These are phyloP conservation scores for Heliamphora pulchella DNA, from an alignment of 179 eudicot species.

Conservation along the genomic window DNA sequence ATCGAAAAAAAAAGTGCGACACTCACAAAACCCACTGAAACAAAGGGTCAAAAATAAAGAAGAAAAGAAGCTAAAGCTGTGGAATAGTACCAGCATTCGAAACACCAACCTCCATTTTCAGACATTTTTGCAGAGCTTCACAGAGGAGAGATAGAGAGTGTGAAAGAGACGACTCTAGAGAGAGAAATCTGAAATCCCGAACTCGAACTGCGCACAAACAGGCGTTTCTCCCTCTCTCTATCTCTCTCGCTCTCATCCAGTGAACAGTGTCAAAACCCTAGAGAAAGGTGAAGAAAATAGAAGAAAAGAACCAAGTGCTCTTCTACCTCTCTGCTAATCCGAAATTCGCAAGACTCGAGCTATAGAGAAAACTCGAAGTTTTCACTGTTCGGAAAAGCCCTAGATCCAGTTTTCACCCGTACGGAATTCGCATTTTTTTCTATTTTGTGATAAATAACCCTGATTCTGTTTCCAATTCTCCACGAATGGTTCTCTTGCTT, in stretches of 20 bases:
- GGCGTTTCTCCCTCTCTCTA: too few species aligned
- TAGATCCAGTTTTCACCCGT: constrained; percentile 10
- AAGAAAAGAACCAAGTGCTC: background rate
- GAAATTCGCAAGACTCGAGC: background rate
- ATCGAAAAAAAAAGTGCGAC: too few species aligned
- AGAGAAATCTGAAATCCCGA: background rate
- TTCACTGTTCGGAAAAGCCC: background rate
- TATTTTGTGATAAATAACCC: background rate
- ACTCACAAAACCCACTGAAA: too few species aligned
- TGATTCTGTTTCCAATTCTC: constrained; percentile 14
- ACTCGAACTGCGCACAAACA: background rate
- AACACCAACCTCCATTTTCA: background rate
- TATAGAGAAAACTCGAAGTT: too few species aligned
- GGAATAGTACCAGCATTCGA: background rate
- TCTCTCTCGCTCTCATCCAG: background rate
- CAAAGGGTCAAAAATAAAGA: background rate
- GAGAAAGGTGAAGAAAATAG: background rate
- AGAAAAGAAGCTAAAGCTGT: constrained; percentile 9
- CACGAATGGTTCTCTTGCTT: too few species aligned
- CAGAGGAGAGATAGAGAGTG: background rate
- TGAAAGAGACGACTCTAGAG: constrained; percentile 5
- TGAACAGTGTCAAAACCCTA: background rate
- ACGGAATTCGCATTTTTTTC: constrained; percentile 3
- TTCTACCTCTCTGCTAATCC: background rate
- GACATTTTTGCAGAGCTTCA: constrained; percentile 10